Evolutionary conservation across 2,329 filamentous ascomycete species (phyloP).

Genomic region (Escovopsis sp.): DNA sequence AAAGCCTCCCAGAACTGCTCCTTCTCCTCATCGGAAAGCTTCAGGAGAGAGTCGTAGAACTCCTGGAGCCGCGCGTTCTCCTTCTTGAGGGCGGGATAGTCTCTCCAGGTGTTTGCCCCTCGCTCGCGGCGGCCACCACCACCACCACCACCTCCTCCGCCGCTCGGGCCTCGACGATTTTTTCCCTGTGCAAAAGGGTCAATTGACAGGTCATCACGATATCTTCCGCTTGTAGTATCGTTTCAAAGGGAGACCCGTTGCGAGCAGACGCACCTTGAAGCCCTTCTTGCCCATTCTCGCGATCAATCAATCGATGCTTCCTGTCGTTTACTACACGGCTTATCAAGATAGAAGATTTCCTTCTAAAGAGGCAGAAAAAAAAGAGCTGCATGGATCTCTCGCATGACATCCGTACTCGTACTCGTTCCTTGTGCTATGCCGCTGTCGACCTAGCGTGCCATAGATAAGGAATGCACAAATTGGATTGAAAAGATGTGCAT

Average conservation of each 20-base stretch:
- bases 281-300: constrained; percentile 23
- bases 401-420: too few species aligned
- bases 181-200: constrained; percentile 16
- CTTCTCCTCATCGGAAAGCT: constrained; percentile 65
- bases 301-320: background rate
- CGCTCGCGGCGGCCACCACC: constrained; percentile 15
- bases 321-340: background rate
- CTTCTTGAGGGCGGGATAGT: constrained; percentile 42
- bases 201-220: background rate
- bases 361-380: too few species aligned
- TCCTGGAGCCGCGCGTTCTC: constrained; percentile 71
- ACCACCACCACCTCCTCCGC: constrained; percentile 20
- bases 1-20: constrained; percentile 73
- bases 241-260: background rate
- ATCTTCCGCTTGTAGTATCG: background rate
- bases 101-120: constrained; percentile 16
- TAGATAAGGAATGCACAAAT: too few species aligned
- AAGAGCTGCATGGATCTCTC: too few species aligned
- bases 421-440: background rate
- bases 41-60: constrained; percentile 69
- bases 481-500: too few species aligned
- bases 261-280: constrained; percentile 17
- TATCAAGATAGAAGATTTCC: too few species aligned
- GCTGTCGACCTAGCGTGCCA: background rate
- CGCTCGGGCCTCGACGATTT: constrained; percentile 12